Base-by-base conservation (phyloP, 345 rosid genomes). In the Murraya koenigii region DNA sequence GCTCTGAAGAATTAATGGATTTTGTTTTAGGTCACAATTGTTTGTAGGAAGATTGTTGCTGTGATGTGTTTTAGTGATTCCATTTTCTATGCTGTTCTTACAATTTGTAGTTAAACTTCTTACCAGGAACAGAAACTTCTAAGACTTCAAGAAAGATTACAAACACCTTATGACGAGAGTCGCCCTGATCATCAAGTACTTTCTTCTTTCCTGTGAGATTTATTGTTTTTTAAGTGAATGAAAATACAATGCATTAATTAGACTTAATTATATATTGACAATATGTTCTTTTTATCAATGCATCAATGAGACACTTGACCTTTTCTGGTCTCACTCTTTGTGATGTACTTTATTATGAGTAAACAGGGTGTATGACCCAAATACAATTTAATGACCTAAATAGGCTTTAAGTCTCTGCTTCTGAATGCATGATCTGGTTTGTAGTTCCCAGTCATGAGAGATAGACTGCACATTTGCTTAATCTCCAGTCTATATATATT, bases 181-280 rank as follows among this genome's bases (percentile, higher is more conserved):
- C 86, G 91, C 71, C 93, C 87, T 71, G 97, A 92, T 75, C 99
- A 96, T 85, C 95, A 92, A 85, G 99, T 94, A 89, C 56, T 39
- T 77, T 75, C 72, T 75, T 68, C 23, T 61, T 66, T 65, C 41
- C 76, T 66, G 23, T 59, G 71, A 70, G 55, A 66, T 25, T 44
- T 60, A 28, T 68, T 52, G 8, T 56, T 44, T 38, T 36, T 59
- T 60, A 35, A 7, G 56, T 17, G 35, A 28, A 1, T 11, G 6
- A 17, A 63, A 74, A 15, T 65, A 44, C 26, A 11, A 26, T 23
- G 25, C 64, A 49, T 75, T 15, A 52, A 5, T 59, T 3, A 22
- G 66, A 64, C 69, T 39, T 60, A 9, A 11, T 36, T 78, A 38
- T 55, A 22, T 25, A 8, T 70, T 39, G 60, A 59, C 58, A 61